Evolutionary conservation across 192 early-diverging fungal species (phyloP).

Genomic region (Entophlyctis luteolus): DNA sequence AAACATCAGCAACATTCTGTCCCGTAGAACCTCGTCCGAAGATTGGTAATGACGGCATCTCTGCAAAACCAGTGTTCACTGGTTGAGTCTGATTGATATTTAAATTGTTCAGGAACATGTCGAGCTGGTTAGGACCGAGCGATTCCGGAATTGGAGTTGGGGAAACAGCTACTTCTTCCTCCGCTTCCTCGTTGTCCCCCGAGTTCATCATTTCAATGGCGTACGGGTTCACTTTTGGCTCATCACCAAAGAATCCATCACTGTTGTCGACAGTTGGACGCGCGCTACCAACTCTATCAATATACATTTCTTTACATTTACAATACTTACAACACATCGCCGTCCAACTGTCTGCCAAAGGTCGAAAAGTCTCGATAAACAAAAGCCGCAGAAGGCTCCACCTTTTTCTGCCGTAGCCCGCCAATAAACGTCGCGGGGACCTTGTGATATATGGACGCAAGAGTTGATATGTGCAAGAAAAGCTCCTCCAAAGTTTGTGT

Average conservation of each 20-base stretch:
- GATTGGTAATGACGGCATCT: not conserved
- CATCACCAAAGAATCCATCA: slow-evolving; percentile 20
- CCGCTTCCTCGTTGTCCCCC: not conserved
- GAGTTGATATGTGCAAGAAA: slow-evolving; percentile 75
- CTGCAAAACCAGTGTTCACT: not conserved
- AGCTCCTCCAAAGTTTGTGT: slow-evolving; percentile 80
- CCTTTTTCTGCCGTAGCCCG: slow-evolving; percentile 11
- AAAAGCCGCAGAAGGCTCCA: slow-evolving; percentile 42
- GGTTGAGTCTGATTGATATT: not conserved
- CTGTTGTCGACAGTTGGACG: not conserved
- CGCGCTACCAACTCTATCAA: not conserved
- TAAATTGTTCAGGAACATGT: slow-evolving; percentile 20
- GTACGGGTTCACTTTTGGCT: slow-evolving; percentile 12
- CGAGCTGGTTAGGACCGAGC: slow-evolving; percentile 14
- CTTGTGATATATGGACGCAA: slow-evolving; percentile 96
- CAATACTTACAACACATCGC: slow-evolving; percentile 40
- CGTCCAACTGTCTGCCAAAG: slow-evolving; percentile 27
- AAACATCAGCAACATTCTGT: not conserved
- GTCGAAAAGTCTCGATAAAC: slow-evolving; percentile 54
- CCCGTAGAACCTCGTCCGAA: not conserved
- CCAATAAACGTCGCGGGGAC: slow-evolving; percentile 67
- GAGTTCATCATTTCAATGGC: not conserved
- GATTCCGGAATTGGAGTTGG: not conserved
- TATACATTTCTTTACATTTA: not conserved
- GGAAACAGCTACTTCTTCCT: not conserved